Base-by-base conservation (phyloP, 495 filamentous ascomycete species). In the Aspergillus sparsus region DNA sequence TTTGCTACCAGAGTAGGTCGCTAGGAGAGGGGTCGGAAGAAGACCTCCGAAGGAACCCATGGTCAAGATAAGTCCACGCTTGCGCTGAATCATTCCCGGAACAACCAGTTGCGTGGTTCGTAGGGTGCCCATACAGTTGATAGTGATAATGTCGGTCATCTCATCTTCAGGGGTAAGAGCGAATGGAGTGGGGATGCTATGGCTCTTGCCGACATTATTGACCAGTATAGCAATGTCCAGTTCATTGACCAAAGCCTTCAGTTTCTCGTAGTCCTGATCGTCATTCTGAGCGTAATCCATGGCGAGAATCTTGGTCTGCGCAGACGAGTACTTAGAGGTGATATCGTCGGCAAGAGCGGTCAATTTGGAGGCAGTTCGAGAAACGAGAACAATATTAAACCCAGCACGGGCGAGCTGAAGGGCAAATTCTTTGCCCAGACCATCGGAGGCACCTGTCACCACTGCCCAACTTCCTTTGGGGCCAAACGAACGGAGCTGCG, bases 1-100 rank as follows among this genome's bases (percentile, higher is more conserved):
- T 79, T 99, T 99, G 83, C 86, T 90, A 57, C 95, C 95, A 58
- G 90, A 95, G 82, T 99, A 99, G 7, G 93, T 97, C 18, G 95
- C 94, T 13, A 99, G 85, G 32, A 96, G 85, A 2, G 94, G 95
- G 2, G 92, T 96, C 15, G 95, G 95, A 59, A 94, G 78, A 60
- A 92, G 82, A 57, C 93, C 95, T 58, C 89, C 94, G 68, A 97
- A 94, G 42, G 91, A 96, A 44, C 93, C 95, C 92, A 99, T 97
- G 49, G 93, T 99, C 31, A 99, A 78, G 67, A 99, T 92, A 27
- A 99, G 79, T 33, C 95, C 94, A 49, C 87, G 87, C 70, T 86
- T 88, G 62, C 92, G 89, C 66, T 85, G 77, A 21, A 87, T 80
- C 86, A 99, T 94, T 55, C 88, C 86, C 0, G 95, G 91, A 0